These are phyloP conservation scores for Chernovozyma aurita DNA, from an alignment of 1,139 yeast genomes.

Conservation along the genomic window DNA sequence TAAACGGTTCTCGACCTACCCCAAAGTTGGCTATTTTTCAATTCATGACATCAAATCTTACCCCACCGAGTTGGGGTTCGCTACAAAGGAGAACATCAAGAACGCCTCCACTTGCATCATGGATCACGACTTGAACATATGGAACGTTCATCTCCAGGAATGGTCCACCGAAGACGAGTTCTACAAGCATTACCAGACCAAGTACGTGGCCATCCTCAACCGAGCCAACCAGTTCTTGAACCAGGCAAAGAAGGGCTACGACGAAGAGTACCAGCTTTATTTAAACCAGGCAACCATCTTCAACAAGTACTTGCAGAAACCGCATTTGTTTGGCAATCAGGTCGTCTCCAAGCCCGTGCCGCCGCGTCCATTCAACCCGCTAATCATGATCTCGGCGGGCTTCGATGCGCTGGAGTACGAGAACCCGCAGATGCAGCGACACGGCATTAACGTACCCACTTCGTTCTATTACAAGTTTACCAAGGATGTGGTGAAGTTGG, in stretches of 20 bases:
- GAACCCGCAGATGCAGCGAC: conserved; percentile 80
- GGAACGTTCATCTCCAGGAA: conserved; percentile 79
- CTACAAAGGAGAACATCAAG: conserved; percentile 64
- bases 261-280: too few relatives aligned
- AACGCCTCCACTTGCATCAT: conserved; percentile 78
- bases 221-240: conserved; percentile 68
- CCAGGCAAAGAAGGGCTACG: conserved; percentile 44
- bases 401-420: conserved; percentile 88
- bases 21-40: conserved; percentile 79
- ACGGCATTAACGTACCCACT: conserved; percentile 79
- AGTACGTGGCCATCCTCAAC: conserved; percentile 58
- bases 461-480: conserved; percentile 74
- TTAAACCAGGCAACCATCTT: too few relatives aligned
- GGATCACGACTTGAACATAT: conserved; percentile 76
- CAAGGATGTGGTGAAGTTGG: conserved; percentile 63
- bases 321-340: too few relatives aligned
- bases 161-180: conserved; percentile 66
- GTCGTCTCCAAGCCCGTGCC: conserved; percentile 26
- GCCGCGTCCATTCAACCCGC: conserved; percentile 60
- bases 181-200: conserved; percentile 54
- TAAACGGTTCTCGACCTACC: conserved; percentile 49
- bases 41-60: conserved; percentile 83
- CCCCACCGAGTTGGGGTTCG: conserved; percentile 79
- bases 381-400: conserved; percentile 77
- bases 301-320: too few relatives aligned